Base-by-base conservation (phyloP, 2,329 filamentous ascomycete genomes). In the Nothopassalora personata region DNA sequence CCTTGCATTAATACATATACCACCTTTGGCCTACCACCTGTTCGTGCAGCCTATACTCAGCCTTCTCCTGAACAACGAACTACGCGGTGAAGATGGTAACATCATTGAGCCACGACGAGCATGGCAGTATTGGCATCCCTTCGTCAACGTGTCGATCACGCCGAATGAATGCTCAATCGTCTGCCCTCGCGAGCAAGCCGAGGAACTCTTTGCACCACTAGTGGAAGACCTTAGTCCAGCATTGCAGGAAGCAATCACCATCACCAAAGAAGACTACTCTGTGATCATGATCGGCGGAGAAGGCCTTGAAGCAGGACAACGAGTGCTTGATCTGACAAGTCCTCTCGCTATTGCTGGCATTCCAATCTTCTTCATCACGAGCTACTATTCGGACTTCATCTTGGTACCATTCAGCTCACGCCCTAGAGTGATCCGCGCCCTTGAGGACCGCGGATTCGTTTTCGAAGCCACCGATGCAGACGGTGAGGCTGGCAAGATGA, bases 311-410 rank as follows among this genome's bases (percentile, higher is more conserved):
- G 92, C 93, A 9, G 92, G 91, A 6, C 91, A 92, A 67, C 85
- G 92, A 57, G 93, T 99, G 6, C 84, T 97, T 67, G 93, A 97
- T 71, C 76, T 99, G 62, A 97, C 92, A 7, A 92, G 87, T 55
- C 94, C 93, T 5, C 81, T 97, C 33, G 93, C 94, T 30, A 82
- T 97, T 72, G 93, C 93, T 53, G 90, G 91, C 67, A 94, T 97
- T 54, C 90, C 93, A 55, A 96, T 99, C 71, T 97, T 97, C 80
- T 97, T 97, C 81, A 96, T 97, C 73, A 97, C 93, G 3, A 97
- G 91, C 33, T 99, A 97, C 76, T 97, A 96, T 76, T 94, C 90
- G 34, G 93, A 99, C 77, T 97, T 96, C 75, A 95, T 99, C 67
- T 82, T 97, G 36, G 91, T 97, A 0, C 92, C 94, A 0, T 81